phyloP scores from a whole-genome alignment of 352 stramenopile species.

The Phytopythium helicoides region DNA sequence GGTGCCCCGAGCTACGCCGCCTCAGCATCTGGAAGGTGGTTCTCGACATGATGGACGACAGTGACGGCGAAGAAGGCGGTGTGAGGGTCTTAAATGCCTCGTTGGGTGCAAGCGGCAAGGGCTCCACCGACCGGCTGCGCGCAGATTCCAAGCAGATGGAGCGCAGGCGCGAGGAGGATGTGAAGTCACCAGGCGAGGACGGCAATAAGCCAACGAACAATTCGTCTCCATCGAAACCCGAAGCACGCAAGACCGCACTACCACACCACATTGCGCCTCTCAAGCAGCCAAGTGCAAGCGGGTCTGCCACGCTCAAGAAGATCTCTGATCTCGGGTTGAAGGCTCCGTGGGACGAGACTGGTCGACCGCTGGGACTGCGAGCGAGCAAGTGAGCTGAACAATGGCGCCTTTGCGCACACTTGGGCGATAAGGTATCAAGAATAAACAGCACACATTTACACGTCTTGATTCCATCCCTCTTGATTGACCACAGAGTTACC shows the following conservation, averaged over 20 bases:
- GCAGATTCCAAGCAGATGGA: constrained; percentile 61
- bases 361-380: constrained; percentile 62
- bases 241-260: constrained; percentile 59
- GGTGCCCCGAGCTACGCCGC: constrained; percentile 63
- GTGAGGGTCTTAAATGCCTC: background rate
- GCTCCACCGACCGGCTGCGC: constrained; percentile 4
- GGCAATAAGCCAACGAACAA: constrained; percentile 1
- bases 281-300: constrained; percentile 41
- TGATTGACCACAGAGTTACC: no score
- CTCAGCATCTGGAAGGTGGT: constrained; percentile 83
- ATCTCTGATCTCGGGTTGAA: constrained; percentile 73
- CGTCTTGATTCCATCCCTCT: constrained; percentile 6
- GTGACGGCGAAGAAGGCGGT: constrained; percentile 32
- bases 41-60: constrained; percentile 54
- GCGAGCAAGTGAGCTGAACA: constrained; percentile 29
- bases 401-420: constrained; percentile 12
- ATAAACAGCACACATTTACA: background rate
- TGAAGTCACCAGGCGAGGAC: constrained; percentile 26
- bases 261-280: constrained; percentile 79
- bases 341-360: constrained; percentile 77
- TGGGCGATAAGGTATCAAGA: constrained; percentile 11
- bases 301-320: constrained; percentile 46
- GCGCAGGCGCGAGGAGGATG: constrained; percentile 52
- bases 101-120: constrained; percentile 9
- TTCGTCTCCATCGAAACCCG: constrained; percentile 37